Evolutionary conservation across 2,329 filamentous ascomycete genomes (phyloP), one percentile per base, ranked within the genome.

Genomic region (Alternaria arborescens): DNA sequence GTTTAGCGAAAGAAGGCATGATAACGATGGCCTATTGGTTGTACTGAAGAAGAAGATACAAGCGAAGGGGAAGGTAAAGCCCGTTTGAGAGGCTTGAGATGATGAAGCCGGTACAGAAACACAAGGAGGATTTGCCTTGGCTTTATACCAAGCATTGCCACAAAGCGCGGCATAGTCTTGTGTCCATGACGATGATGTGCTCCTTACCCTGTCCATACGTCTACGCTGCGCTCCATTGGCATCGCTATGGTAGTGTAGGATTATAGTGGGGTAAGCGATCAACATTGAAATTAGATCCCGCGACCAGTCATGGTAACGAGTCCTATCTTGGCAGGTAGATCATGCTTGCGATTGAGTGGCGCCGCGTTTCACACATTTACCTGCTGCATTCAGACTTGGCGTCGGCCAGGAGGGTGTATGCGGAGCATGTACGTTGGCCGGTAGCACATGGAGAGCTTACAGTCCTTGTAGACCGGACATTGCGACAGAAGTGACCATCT

Each of bases 1-100:
- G 53, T 48, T 69, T 66, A 44, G 68, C 52, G 60, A 77, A 61
- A 26, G 73, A 77, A 66, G 75, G 75, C 77, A 79, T 79, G 36
- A 51, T 64, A 52, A 43, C 64, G 59, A 52, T 40, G n/a, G 43
- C 41, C 38, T 54, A 41, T 52, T 52, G 24, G 55, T 48, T 34
- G 40, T 50, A 53, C 48, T 43, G 55, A 42, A 44, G 52, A 62
- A 60, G 53, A 57, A 55, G 57, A 67, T 57, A 59, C 50, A 51
- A 58, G 14, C 7, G 40, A 47, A 65, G 47, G 61, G 56, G 65
- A 65, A 51, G 58, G 40, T 64, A 59, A 60, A 60, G 63, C 62
- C 61, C 61, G 53, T 57, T 57, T 54, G 66, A 60, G 36, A 36
- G 38, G 18, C 26, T 44, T 30, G 32, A 57, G 52, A 50, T 58